Conservation (phyloP, 805 yeast genomes). For the Debaryomyces maramus region DNA sequence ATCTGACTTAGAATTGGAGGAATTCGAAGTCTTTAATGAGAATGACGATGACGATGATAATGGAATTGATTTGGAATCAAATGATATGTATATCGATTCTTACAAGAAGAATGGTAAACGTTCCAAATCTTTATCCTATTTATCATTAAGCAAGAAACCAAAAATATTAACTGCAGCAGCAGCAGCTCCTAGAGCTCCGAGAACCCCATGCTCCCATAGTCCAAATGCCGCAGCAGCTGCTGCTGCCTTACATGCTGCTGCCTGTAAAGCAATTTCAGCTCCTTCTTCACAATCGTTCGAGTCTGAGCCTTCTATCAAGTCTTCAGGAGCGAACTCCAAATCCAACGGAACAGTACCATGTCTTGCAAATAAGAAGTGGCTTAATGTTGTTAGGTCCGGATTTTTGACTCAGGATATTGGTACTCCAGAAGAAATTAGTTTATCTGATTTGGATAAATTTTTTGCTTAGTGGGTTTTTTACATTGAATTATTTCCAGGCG, state of each 20-base stretch:
- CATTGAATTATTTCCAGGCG: not conserved
- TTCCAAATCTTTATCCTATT: conserved; percentile 64
- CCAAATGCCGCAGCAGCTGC: conserved; percentile 73
- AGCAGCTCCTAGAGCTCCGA: conserved; percentile 79
- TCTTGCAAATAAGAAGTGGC: conserved; percentile 59
- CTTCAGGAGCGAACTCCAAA: conserved; percentile 12
- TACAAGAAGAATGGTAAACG: conserved; percentile 51
- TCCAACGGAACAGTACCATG: conserved; percentile 2
- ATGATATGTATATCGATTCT: conserved; percentile 38
- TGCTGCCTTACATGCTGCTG: conserved; percentile 71
- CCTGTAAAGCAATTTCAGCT: conserved; percentile 50
- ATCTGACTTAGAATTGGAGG: conserved; percentile 50
- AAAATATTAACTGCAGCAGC: conserved; percentile 71
- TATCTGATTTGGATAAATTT: conserved; percentile 58
- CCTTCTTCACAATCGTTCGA: conserved; percentile 23
- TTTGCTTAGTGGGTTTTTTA: conserved; percentile 21
- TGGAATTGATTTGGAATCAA: conserved; percentile 33
- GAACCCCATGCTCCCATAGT: conserved; percentile 53
- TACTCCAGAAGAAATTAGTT: conserved; percentile 73
- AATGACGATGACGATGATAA: conserved; percentile 40
- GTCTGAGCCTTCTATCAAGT: conserved; percentile 25
- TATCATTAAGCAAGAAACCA: conserved; percentile 49
- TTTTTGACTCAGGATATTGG: conserved; percentile 76
- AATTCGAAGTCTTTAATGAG: conserved; percentile 49
- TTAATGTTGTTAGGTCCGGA: conserved; percentile 71